Evolutionary conservation across 1,284 basidiomycete genomes (phyloP).

Genomic region (Pseudozyma sp.): DNA sequence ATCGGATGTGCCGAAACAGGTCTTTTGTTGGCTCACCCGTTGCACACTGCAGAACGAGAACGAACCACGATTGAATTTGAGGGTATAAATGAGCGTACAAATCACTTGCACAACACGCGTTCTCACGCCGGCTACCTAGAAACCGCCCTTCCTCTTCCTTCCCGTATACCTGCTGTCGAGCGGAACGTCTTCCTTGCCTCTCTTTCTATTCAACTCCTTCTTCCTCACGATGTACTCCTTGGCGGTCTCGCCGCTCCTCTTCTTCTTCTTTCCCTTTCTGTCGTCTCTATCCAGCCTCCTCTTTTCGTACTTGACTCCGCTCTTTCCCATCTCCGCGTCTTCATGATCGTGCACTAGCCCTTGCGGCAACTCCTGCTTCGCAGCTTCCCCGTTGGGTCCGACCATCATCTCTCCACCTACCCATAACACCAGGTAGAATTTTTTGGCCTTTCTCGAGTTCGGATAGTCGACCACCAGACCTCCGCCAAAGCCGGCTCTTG

Average conservation of each 20-base stretch:
- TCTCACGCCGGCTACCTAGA: slow-evolving; percentile 6
- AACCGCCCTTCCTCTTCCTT: slow-evolving; percentile 38
- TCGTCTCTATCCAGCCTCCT: slow-evolving; percentile 33
- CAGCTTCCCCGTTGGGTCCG: slow-evolving; percentile 66
- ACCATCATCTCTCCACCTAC: slow-evolving; percentile 68
- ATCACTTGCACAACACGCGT: too few species aligned
- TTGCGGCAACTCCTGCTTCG: slow-evolving; percentile 56
- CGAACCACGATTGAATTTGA: not conserved
- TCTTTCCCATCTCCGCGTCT: slow-evolving; percentile 24
- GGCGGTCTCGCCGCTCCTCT: slow-evolving; percentile 68
- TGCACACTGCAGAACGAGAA: too few species aligned
- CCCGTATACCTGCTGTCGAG: slow-evolving; percentile 64
- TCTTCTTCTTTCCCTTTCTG: slow-evolving; percentile 73
- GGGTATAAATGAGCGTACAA: slow-evolving; percentile 3
- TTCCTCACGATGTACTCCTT: slow-evolving; percentile 74
- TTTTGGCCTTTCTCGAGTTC: slow-evolving; percentile 68
- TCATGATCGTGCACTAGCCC: slow-evolving; percentile 57
- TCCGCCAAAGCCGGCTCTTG: slow-evolving; percentile 94
- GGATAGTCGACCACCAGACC: slow-evolving; percentile 88
- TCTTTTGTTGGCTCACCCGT: too few species aligned
- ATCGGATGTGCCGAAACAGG: too few species aligned
- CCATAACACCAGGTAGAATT: slow-evolving; percentile 69
- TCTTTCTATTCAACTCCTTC: slow-evolving; percentile 73
- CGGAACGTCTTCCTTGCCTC: slow-evolving; percentile 72
- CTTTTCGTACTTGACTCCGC: slow-evolving; percentile 49